Evolutionary conservation across 257 asterid genomes (phyloP), one percentile per base, ranked within the genome.

Genomic region (Scutellaria galericulata): DNA sequence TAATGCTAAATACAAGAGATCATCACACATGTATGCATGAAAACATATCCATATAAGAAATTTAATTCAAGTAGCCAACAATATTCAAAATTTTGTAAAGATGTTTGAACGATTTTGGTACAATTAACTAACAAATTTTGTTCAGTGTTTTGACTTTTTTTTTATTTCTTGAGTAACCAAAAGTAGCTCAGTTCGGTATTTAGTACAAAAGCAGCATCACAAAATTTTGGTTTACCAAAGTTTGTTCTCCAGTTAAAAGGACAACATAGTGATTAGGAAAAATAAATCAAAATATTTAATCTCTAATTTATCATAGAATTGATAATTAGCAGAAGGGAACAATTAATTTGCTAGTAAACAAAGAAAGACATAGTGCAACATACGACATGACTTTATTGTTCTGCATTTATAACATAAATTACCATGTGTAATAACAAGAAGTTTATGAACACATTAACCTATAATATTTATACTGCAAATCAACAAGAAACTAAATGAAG

Each of bases 281-380:
- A 60, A 7, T 20, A 11, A 18, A 52, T 5, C 9, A n/a, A 76
- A 65, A 66, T 52, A 45, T 20, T 9, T 39, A 45, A 18, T 31
- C 51, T 60, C 66, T 48, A 31, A 41, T 45, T 47, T 22, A 75
- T 52, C 53, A 15, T 22, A 50, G 41, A 74, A 11, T 40, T 54
- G 50, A 37, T 46, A 55, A 64, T 37, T 44, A 76, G 64, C 75
- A 55, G 14, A 31, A 39, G 59, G 64, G 53, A 55, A 31, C 8
- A 9, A 11, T 12, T n/a, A 31, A 18, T 18, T 31, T 63, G 67
- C 45, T 12, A 8, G 46, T 53, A 10, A 27, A 9, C 31, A 10
- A 41, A 35, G 64, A 15, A 3, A 18, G 58, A 41, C 14, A 45
- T 37, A 6, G 27, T 4, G 31, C 57, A 64, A 70, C 27, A 53